phyloP scores from a whole-genome alignment of 148 eudicot genomes.

The Rheum nobile region DNA sequence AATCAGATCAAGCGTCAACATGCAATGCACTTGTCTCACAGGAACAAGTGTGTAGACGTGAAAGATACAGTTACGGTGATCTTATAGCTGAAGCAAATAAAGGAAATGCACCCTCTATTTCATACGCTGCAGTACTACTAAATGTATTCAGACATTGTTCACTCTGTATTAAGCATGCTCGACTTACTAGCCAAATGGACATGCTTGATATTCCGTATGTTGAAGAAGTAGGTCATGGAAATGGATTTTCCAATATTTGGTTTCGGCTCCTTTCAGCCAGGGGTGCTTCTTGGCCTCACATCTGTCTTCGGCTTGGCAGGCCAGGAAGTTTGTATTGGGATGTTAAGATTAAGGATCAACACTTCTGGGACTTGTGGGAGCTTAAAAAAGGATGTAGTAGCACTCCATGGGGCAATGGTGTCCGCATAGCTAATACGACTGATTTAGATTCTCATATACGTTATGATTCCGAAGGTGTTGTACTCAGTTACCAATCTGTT shows the following conservation, averaged over 20 bases:
- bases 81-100: conserved; percentile 88
- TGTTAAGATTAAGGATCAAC: conserved; percentile 87
- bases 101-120: conserved; percentile 72
- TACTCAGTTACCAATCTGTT: conserved; percentile 72
- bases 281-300: conserved; percentile 69
- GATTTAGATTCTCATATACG: conserved; percentile 89
- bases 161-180: conserved; percentile 90
- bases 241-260: conserved; percentile 78
- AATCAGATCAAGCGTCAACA: conserved; percentile 24
- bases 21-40: conserved; percentile 23
- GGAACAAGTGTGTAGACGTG: conserved; percentile 23
- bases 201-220: conserved; percentile 75
- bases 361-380: conserved; percentile 90
- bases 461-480: conserved; percentile 88
- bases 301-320: conserved; percentile 81
- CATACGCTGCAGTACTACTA: conserved; percentile 69
- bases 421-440: conserved; percentile 87
- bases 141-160: conserved; percentile 96
- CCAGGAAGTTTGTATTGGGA: conserved; percentile 98
- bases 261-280: conserved; percentile 69
- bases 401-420: conserved; percentile 88
- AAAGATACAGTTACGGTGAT: conserved; percentile 55
- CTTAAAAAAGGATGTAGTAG: conserved; percentile 72
- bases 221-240: conserved; percentile 71
- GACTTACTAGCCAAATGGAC: conserved; percentile 90